These are phyloP conservation scores for Lentinula boryana DNA, from an alignment of 768 basidiomycete species.

Conservation along the genomic window DNA sequence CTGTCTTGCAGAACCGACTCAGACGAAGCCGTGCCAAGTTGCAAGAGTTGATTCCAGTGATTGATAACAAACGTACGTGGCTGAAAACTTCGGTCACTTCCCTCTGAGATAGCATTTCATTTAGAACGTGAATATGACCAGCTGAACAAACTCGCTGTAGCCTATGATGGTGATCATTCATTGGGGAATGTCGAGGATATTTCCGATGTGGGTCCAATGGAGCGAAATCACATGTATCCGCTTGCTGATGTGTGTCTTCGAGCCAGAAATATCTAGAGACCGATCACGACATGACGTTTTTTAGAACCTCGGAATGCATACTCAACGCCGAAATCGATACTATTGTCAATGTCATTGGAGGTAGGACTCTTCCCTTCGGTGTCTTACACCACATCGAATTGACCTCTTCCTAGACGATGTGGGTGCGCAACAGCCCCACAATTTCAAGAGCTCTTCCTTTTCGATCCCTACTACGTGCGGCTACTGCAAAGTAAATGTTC, in stretches of 20 bases:
- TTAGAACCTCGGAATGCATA: constrained; percentile 48
- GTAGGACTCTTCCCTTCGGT: constrained; percentile 27
- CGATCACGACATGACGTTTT: constrained; percentile 51
- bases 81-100: neutral
- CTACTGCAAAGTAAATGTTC: constrained; percentile 63
- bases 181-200: constrained; percentile 55
- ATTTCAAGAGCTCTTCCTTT: constrained; percentile 82
- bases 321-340: constrained; percentile 61
- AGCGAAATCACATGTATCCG: neutral
- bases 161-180: constrained; percentile 41
- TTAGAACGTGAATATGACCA: constrained; percentile 55
- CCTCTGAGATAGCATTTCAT: neutral
- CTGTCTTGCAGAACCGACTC: constrained; percentile 78
- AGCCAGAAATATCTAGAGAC: constrained; percentile 60
- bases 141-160: constrained; percentile 36
- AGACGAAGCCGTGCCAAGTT: constrained; percentile 53
- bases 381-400: neutral
- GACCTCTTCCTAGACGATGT: constrained; percentile 53
- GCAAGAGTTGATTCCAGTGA: constrained; percentile 51
- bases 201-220: constrained; percentile 38
- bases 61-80: constrained; percentile 56
- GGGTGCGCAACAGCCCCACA: constrained; percentile 64
- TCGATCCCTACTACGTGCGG: constrained; percentile 80
- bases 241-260: neutral
- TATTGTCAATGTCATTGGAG: constrained; percentile 56